Base-by-base conservation (phyloP, 2,329 filamentous ascomycete genomes). In the Fusarium udum region DNA sequence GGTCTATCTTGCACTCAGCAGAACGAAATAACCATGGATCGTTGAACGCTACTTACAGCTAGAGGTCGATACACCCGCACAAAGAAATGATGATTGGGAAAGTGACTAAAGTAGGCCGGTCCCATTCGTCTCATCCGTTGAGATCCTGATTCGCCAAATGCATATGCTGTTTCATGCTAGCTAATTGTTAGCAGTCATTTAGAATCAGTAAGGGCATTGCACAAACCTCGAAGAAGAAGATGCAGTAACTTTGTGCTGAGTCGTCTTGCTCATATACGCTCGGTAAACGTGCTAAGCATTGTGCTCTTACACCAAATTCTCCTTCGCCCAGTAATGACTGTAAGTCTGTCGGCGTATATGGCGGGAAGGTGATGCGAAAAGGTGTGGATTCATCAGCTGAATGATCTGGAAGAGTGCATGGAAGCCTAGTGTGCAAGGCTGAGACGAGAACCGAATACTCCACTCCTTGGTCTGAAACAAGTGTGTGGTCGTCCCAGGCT, bases 21-120 rank as follows among this genome's bases (percentile, higher is more conserved):
- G 20, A 45, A 61, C 32, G 24, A 61, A 59, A 49, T 18, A 40
- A 43, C 16, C 37, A 32, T 22, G 22, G n/a, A 12, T 46, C 18
- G 34, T 32, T 32, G n/a, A n/a, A 32, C 31, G 34, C 26, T 42
- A 82, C 87, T 81, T 81, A 89, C 88, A 51, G 85, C 86, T 53
- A 82, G 84, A 20, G 85, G 87, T 31, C 88, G 85, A 71, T 87
- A 90, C 10, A 90, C 83, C 16, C 87, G 84, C 31, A 85, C 84
- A 63, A 90, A 90, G 76, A 88, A 89, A 74, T 90, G 88, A 65
- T 90, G 88, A 16, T 85, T 82, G 4, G 88, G 88, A 60, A 90
- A 90, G 0, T 79, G 79, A 42, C 82, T 82, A 68, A 88, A 90
- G 46, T 80, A 78, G 7, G 80, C 79, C 1, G 88, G 86, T 0